Percentiles rank a stretch among this genome's conserved stretches.
phyloP scores from a whole-genome alignment of 2,329 filamentous ascomycete genomes.

The Pseudogymnoascus sp. region DNA sequence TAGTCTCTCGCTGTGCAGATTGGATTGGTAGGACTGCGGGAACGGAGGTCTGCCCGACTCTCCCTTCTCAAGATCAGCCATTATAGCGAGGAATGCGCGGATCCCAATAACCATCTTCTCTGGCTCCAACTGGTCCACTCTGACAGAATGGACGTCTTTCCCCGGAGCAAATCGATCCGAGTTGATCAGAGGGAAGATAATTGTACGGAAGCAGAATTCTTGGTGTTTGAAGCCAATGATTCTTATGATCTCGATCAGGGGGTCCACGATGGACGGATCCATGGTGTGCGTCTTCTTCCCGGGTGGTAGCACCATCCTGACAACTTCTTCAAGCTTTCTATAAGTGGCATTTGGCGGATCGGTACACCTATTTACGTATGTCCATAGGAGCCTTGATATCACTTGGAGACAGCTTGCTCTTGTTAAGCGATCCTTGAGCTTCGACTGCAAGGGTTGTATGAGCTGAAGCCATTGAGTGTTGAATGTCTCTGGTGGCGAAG shows the following conservation, averaged over 20 bases:
- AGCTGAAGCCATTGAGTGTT: conserved; percentile 79
- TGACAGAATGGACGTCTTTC: conserved; percentile 56
- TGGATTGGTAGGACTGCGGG: conserved; percentile 53
- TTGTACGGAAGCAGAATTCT: conserved; percentile 82
- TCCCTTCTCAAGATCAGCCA: conserved; percentile 83
- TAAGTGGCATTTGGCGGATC: conserved; percentile 60
- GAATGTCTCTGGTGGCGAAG: conserved; percentile 78
- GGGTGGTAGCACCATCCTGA: conserved; percentile 72
- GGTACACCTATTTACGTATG: conserved; percentile 72
- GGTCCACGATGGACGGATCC: conserved; percentile 76
- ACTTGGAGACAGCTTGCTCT: conserved; percentile 78
- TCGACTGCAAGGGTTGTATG: conserved; percentile 66
- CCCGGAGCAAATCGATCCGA: conserved; percentile 73
- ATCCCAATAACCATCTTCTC: conserved; percentile 98
- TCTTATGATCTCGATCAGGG: conserved; percentile 85
- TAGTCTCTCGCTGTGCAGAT: conserved; percentile 35
- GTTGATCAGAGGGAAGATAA: conserved; percentile 94
- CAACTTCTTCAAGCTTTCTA: conserved; percentile 82
- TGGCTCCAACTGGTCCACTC: conserved; percentile 86
- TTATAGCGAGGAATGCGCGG: conserved; percentile 82
- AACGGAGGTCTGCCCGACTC: conserved; percentile 74
- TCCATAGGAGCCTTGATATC: conserved; percentile 85
- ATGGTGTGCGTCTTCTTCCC: conserved; percentile 75
- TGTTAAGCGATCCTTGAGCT: conserved; percentile 73
- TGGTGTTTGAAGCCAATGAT: conserved; percentile 91